phyloP scores from a whole-genome alignment of 345 rosid genomes.

The Sonneratia caseolaris region DNA sequence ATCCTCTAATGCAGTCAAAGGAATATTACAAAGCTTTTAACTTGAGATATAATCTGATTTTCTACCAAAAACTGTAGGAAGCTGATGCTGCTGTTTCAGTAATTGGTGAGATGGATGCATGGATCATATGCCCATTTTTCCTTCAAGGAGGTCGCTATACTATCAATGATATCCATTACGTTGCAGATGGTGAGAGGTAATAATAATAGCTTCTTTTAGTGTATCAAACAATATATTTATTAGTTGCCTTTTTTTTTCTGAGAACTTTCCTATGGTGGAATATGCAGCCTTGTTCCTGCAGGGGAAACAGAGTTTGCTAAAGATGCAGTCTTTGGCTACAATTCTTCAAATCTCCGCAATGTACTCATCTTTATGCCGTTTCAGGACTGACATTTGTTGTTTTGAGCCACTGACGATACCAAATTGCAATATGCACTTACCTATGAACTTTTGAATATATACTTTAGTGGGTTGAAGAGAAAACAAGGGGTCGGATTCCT shows the following conservation, averaged over 20 bases:
- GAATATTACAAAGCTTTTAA: not conserved
- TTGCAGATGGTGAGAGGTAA: slow-evolving; percentile 81
- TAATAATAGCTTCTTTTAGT: not conserved
- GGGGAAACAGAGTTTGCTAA: slow-evolving; percentile 96
- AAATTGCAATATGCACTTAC: not conserved
- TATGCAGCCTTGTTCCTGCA: slow-evolving; percentile 75
- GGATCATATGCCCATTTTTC: slow-evolving; percentile 95
- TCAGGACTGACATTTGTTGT: not conserved
- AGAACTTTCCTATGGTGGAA: slow-evolving; percentile 5
- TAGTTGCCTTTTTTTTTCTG: not conserved
- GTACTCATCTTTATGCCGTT: slow-evolving; percentile 22
- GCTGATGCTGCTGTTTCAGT: slow-evolving; percentile 82
- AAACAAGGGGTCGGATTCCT: slow-evolving; percentile 58
- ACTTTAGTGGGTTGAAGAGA: slow-evolving; percentile 92
- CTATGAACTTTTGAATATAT: slow-evolving; percentile 3
- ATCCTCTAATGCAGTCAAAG: not conserved
- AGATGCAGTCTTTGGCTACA: slow-evolving; percentile 87
- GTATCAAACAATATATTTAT: not conserved
- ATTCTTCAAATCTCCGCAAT: slow-evolving; percentile 83
- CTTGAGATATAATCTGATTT: slow-evolving; percentile 6
- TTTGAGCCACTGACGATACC: not conserved
- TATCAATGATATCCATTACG: slow-evolving; percentile 77
- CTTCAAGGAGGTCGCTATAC: slow-evolving; percentile 99
- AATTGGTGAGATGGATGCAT: slow-evolving; percentile 85
- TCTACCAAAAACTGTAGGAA: slow-evolving; percentile 40